phyloP scores from a whole-genome alignment of 164 flowering plant genomes.

The Liriodendron chinense region DNA sequence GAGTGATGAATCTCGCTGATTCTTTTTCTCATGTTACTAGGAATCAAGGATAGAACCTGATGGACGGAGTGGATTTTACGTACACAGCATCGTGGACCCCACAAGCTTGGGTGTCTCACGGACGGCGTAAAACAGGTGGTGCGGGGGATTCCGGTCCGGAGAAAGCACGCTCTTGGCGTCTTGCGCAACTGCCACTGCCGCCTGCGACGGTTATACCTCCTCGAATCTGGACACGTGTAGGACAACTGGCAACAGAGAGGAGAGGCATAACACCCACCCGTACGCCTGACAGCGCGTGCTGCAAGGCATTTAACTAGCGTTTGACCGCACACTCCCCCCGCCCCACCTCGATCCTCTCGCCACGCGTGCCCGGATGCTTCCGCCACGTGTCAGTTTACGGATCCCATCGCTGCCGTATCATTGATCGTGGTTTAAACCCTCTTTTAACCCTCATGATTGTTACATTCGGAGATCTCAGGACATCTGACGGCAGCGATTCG shows the following conservation, averaged over 20 bases:
- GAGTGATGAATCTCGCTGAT: background rate
- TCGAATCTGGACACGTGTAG: background rate
- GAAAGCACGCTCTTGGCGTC: slow-evolving; percentile 14
- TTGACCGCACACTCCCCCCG: background rate
- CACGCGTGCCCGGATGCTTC: background rate
- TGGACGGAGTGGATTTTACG: too few species aligned
- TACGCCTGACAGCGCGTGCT: slow-evolving; percentile 6
- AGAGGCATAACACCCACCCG: background rate
- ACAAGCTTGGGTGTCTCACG: too few species aligned
- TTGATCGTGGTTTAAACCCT: slow-evolving; percentile 1
- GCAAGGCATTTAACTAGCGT: slow-evolving; percentile 6
- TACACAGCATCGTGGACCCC: too few species aligned
- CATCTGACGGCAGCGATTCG: background rate
- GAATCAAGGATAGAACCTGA: background rate
- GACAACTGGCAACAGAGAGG: background rate
- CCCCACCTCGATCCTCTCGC: background rate
- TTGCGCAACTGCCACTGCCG: background rate
- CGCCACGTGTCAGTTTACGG: slow-evolving; percentile 3
- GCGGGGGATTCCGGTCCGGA: background rate
- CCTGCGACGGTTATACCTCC: background rate
- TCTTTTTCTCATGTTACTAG: too few species aligned
- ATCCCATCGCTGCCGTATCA: background rate
- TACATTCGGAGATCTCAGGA: background rate
- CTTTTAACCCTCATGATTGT: slow-evolving; percentile 2
- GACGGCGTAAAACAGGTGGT: background rate